These are phyloP conservation scores for Austroboletus olivaceoglutinosus DNA, from an alignment of 1,284 basidiomycete genomes.

Conservation along the genomic window DNA sequence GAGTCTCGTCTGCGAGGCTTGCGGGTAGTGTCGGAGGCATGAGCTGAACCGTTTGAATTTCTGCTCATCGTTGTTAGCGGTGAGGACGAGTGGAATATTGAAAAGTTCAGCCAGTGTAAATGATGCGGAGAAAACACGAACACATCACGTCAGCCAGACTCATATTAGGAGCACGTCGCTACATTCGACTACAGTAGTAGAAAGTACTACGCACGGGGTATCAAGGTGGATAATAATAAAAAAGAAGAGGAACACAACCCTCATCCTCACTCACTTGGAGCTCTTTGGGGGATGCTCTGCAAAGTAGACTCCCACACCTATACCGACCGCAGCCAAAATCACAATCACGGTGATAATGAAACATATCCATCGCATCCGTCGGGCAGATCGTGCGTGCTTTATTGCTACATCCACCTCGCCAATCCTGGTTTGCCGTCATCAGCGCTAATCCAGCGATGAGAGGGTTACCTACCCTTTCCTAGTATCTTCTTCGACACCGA, in stretches of 20 bases:
- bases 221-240: neutral
- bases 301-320: conserved; percentile 34
- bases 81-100: neutral
- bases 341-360: conserved; percentile 42
- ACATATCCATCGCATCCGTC: conserved; percentile 81
- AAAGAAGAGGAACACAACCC: neutral
- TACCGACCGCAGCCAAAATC: conserved; percentile 29
- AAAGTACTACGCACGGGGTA: neutral
- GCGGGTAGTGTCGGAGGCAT: conserved; percentile 5
- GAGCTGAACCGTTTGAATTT: conserved; percentile 27
- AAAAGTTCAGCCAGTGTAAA: conserved; percentile 1
- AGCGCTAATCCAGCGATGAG: neutral
- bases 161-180: neutral
- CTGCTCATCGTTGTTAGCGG: conserved; percentile 26
- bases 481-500: conserved; percentile 64
- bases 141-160: conserved; percentile 24
- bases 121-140: conserved; percentile 26
- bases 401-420: conserved; percentile 73
- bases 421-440: conserved; percentile 40
- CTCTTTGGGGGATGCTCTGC: neutral
- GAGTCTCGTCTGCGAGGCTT: conserved; percentile 32
- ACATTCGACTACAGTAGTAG: neutral
- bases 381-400: conserved; percentile 62
- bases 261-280: neutral
- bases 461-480: conserved; percentile 59